Evolutionary conservation across 2,329 filamentous ascomycete species (phyloP).

Genomic region (Colletotrichum tofieldiae): DNA sequence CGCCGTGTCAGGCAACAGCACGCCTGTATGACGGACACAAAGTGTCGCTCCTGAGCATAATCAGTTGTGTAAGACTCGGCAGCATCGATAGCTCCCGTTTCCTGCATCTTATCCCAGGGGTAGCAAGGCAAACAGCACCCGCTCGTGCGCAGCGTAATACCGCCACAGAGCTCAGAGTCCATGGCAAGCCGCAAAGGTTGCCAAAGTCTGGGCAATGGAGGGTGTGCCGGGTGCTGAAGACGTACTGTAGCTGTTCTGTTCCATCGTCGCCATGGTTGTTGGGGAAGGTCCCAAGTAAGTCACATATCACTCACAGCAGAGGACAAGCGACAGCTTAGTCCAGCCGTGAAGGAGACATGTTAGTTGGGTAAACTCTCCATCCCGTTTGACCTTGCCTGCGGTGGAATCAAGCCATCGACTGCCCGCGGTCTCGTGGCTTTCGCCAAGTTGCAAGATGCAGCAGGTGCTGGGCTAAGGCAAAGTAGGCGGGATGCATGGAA

Average conservation of each 20-base stretch:
- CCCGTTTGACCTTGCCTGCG: background rate
- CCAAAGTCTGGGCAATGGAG: background rate
- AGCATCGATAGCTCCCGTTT: background rate
- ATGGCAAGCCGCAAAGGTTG: background rate
- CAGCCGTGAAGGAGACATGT: background rate
- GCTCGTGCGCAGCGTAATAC: background rate
- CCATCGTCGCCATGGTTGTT: background rate
- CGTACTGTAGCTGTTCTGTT: background rate
- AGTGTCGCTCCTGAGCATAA: constrained; percentile 5
- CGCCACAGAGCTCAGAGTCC: background rate
- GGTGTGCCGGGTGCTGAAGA: background rate
- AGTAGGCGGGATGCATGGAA: constrained; percentile 17
- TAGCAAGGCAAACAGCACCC: background rate
- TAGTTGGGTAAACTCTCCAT: background rate
- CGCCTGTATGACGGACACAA: background rate
- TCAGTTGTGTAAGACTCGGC: constrained; percentile 8
- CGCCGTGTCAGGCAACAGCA: background rate
- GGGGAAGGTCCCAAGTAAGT: background rate
- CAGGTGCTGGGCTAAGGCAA: constrained; percentile 4
- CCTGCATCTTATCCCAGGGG: background rate
- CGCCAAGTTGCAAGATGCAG: constrained; percentile 25
- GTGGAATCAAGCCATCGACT: background rate
- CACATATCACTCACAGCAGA: background rate
- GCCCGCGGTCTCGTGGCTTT: background rate
- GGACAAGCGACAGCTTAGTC: background rate